Evolutionary conservation across 2,329 filamentous ascomycete genomes (phyloP), one percentile per base, ranked within the genome.

Genomic region (Aureobasidium vineae): DNA sequence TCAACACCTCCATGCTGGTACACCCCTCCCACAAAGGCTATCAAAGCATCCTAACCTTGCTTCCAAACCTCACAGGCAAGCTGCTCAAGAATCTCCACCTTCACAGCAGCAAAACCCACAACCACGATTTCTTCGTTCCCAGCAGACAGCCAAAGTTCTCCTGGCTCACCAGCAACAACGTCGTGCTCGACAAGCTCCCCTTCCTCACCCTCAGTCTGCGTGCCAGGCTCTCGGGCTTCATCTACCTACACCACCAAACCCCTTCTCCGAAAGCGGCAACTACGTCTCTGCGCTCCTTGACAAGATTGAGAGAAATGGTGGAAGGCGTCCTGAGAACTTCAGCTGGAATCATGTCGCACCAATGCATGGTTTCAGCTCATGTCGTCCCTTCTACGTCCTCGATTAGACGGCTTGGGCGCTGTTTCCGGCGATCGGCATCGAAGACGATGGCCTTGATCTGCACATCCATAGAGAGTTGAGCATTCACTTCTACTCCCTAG

Each of bases 321-420:
- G 57, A 16, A 21, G 11, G 7, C 57, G 57, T 26, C 43, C 57
- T 61, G 23, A 31, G 1, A 61, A 61, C 43, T 61, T 61, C 31
- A 36, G 21, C 31, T 61, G 57, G 57, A 31, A 61, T 45, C 43
- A 61, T 49, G 43, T 61, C 6, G 57, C 57, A 13, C 57, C 57
- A 3, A 50, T 38, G 21, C 38, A 61, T 43, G 57, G 43, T 5
- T 33, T 61, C n/a, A 61, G 43, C 15, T 49, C 28, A 3, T 49
- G 21, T 21, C n/a, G 15, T 23, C 11, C 57, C 5, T 61, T 49
- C 15, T 50, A 49, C 43, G 57, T 61, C 31, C 57, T 61, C 21
- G 43, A 61, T 36, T 61, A 61, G 57, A 26, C 40, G 45, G 26
- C 23, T 19, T 60, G 56, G 56, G 36, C 56, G 16, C 21, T 26